Conservation (phyloP, 441 rosid genomes). For the Bocquillonia castaneifolia region DNA sequence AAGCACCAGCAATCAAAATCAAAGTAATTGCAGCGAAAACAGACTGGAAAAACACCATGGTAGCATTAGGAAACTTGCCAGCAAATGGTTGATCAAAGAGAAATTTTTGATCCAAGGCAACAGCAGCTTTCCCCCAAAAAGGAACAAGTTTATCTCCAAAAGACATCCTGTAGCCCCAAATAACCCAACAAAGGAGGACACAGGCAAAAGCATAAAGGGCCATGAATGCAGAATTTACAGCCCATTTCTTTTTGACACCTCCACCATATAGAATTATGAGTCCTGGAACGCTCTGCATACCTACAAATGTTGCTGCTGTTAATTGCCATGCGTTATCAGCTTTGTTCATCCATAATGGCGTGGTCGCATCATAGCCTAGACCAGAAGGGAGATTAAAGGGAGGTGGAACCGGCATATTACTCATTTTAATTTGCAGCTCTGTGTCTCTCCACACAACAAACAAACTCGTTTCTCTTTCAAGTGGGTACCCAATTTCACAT, state of each 20-base stretch:
- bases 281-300: constrained; percentile 51
- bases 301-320: constrained; percentile 48
- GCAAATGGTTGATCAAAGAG: constrained; percentile 26
- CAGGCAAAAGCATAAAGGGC: constrained; percentile 49
- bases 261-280: constrained; percentile 49
- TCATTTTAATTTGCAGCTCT: too few relatives aligned
- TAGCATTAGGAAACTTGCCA: constrained; percentile 38
- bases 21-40: constrained; percentile 52
- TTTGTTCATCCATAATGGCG: constrained; percentile 49
- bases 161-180: constrained; percentile 49
- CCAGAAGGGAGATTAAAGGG: constrained; percentile 29
- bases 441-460: too few relatives aligned
- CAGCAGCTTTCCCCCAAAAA: constrained; percentile 36
- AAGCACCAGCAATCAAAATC: constrained; percentile 50
- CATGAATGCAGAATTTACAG: constrained; percentile 58
- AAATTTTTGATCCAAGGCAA: constrained; percentile 26
- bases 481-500: constrained; percentile 15
- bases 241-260: constrained; percentile 58
- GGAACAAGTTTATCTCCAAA: constrained; percentile 29
- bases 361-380: constrained; percentile 25
- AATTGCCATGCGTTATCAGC: constrained; percentile 61
- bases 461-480: too few relatives aligned
- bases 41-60: constrained; percentile 51
- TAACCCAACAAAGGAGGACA: constrained; percentile 50
- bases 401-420: background rate